Base-by-base conservation (phyloP, 495 filamentous ascomycete genomes). In the Annulohypoxylon nitens region DNA sequence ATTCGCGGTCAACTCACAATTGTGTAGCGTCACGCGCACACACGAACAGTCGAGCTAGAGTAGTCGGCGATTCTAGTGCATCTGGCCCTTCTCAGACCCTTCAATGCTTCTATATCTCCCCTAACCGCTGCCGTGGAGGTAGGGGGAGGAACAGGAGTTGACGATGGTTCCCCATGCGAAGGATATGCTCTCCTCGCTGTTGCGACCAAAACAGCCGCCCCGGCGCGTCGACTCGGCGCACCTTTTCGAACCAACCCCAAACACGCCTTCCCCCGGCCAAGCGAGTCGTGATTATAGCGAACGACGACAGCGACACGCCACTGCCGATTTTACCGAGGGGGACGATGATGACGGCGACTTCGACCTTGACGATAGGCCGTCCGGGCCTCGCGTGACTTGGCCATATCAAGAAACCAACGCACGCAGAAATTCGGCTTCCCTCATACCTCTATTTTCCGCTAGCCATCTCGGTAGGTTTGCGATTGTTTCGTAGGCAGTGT, bases 371-470 rank as follows among this genome's bases (percentile, higher is more conserved):
- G 89, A 91, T 47, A 90, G 90, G 54, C 85, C 62, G 81, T 81
- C 77, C 30, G 64, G 61, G 10, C 73, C 64, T 53, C 73, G 73
- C 20, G 48, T 71, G 30, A 69, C 61, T 18, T 72, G 77, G 14
- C 74, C 74, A 48, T 76, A 67, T n/a, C 73, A 75, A 50, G 75
- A 75, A 57, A 63, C 65, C 16, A 81, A 55, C 77, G 79, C 55
- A 9, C 75, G 74, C 25, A 82, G 84, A 64, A 89, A 86, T 74
- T 88, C 81, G 30, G 83, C 84, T 64, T 89, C 88, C 59, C 84
- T 96, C 39, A 84, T 97, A 62, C 94, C 94, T 16, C 91, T 97
- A 50, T 97, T 97, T 81, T 93, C 93, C 41, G 88, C 92, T 20
- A 87, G 88, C 61, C 90, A 96, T 75, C 86, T 97, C 70, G 94